Evolutionary conservation across 352 stramenopile species (phyloP), one percentile per base, ranked within the genome.

Genomic region (Phytophthora nicotianae): DNA sequence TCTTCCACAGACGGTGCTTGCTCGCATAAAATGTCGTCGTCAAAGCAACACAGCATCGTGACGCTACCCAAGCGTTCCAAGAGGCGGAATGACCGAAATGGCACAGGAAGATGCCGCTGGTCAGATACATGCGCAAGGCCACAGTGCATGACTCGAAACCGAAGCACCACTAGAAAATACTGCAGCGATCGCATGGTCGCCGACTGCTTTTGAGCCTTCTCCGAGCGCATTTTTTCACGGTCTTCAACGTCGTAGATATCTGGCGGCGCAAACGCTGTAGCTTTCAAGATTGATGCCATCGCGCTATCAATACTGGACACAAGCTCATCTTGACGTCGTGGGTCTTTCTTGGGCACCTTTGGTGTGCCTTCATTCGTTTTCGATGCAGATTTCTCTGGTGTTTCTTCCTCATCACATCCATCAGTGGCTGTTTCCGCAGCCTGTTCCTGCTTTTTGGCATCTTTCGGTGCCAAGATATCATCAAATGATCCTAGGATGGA

Each of bases 1-100:
- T 96, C 87, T 67, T 96, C 87, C 5, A 87, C 82, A 0, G 76
- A 90, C 20, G 87, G 82, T 11, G 83, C 71, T 59, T 90, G 79
- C 47, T 96, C 85, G 42, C 87, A 96, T 33, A 96, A 54, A 32
- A 96, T 87, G 58, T 96, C 87, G 17, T 94, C 87, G 49, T 96
- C 87, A 47, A 94, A 94, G 56, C 87, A 94, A 66, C 87, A 96
- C 2, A 96, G 68, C 87, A 96, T 94, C 14, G 85, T 96, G 21
- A 86, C 88, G 65, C 83, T 94, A 0, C 87, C 87, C 14, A 96
- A 71, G 0, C 87, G 80, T 37, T 96, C 87, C 0, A 96, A 68
- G 9, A 96, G 59, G 3, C 87, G 83, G 29, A 95, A 93, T 5
- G 81, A 89, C 0, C 81, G 79, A 19, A 93, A 90, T 9, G 85